Conservation (phyloP, 2,329 filamentous ascomycete genomes). For the Neocatenulostroma microsporum region DNA sequence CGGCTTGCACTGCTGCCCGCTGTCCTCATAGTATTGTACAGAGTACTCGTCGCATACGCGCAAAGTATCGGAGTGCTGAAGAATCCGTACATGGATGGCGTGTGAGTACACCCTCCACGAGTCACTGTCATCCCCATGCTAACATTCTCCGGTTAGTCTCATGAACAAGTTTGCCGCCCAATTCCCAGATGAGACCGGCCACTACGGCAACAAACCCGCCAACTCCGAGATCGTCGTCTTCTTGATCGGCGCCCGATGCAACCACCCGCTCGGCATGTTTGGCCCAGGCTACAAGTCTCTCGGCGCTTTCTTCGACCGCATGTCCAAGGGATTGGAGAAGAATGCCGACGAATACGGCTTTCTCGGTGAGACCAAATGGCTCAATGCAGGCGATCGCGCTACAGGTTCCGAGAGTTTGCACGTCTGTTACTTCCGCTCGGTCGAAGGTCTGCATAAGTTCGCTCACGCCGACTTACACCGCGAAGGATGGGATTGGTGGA, state of each 20-base stretch:
- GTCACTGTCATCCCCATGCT: too few relatives aligned
- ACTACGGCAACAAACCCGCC: slow-evolving; percentile 26
- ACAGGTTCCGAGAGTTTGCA: slow-evolving; percentile 36
- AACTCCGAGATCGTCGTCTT: slow-evolving; percentile 31
- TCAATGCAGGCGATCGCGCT: slow-evolving; percentile 28
- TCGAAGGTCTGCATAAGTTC: slow-evolving; percentile 46
- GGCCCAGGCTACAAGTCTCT: slow-evolving; percentile 39
- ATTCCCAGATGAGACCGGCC: slow-evolving; percentile 31
- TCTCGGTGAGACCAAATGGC: slow-evolving; percentile 38
- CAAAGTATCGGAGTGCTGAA: slow-evolving; percentile 28
- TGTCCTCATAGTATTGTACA: slow-evolving; percentile 27
- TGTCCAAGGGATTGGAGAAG: slow-evolving; percentile 21
- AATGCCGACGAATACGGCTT: slow-evolving; percentile 42
- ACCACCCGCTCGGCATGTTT: slow-evolving; percentile 42
- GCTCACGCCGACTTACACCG: slow-evolving; percentile 45
- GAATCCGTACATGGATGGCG: slow-evolving; percentile 34
- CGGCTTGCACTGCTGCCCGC: slow-evolving; percentile 31
- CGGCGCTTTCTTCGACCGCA: slow-evolving; percentile 31
- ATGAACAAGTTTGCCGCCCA: slow-evolving; percentile 32
- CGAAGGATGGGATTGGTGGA: slow-evolving; percentile 46
- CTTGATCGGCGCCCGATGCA: slow-evolving; percentile 30
- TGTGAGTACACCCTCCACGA: too few relatives aligned
- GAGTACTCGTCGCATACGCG: slow-evolving; percentile 28
- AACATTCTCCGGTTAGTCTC: too few relatives aligned
- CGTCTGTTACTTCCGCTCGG: slow-evolving; percentile 46